A percentile compares a stretch with the other conserved stretches of the same genome.
Conservation (phyloP, 139 green algal genomes). For the Tetraselmis chui region DNA sequence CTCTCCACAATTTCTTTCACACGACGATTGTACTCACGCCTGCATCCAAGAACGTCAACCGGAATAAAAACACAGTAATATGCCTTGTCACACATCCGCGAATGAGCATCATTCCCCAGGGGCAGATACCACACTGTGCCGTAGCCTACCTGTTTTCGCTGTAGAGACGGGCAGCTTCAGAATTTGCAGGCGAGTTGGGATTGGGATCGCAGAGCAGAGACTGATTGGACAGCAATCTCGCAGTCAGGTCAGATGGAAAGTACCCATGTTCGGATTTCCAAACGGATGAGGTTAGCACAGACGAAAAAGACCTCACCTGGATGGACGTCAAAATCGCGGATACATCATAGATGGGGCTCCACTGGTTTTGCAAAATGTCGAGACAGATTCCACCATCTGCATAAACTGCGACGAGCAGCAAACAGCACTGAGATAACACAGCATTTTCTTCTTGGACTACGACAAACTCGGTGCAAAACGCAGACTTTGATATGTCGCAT, state of each 20-base stretch:
- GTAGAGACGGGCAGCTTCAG: slow-evolving; percentile 88
- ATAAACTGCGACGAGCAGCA: slow-evolving; percentile 66
- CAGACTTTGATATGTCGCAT: too few species aligned
- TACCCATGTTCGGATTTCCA: too few species aligned
- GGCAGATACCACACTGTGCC: not conserved
- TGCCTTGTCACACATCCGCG: slow-evolving; percentile 7
- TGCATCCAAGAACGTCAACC: too few species aligned
- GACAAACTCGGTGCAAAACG: too few species aligned
- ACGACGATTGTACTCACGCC: slow-evolving; percentile 83
- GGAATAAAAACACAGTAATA: not conserved
- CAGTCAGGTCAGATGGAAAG: too few species aligned
- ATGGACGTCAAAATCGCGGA: slow-evolving; percentile 94
- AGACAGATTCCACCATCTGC: slow-evolving; percentile 93
- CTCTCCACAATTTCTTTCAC: slow-evolving; percentile 83
- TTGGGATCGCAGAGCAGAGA: slow-evolving; percentile 95
- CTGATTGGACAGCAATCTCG: slow-evolving; percentile 40
- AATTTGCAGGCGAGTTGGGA: slow-evolving; percentile 95
- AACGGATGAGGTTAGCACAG: not conserved
- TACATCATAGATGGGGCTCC: slow-evolving; percentile 98
- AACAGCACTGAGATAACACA: slow-evolving; percentile 3
- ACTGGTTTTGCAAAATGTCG: slow-evolving; percentile 98
- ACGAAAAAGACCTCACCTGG: slow-evolving; percentile 38
- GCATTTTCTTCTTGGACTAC: too few species aligned
- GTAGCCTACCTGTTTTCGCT: slow-evolving; percentile 66
- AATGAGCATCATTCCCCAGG: not conserved